These are phyloP conservation scores for Ogataea angusta DNA, from an alignment of 805 yeast genomes.

Conservation along the genomic window DNA sequence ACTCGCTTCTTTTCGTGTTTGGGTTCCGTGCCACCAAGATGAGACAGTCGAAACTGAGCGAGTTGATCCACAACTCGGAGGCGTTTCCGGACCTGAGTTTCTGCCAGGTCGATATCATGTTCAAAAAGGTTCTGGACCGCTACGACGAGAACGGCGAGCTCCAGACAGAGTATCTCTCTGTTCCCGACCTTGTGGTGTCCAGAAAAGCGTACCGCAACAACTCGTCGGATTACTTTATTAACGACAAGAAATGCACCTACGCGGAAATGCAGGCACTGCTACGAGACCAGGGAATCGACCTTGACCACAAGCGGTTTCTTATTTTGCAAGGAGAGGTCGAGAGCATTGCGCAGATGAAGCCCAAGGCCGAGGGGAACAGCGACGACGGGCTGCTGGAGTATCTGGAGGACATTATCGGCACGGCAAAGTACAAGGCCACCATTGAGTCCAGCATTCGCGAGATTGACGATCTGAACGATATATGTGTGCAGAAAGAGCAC, in stretches of 20 bases:
- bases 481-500: slow-evolving; percentile 75
- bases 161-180: slow-evolving; percentile 46
- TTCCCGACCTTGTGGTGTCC: slow-evolving; percentile 64
- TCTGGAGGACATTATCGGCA: slow-evolving; percentile 95
- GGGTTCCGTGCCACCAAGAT: slow-evolving; percentile 95
- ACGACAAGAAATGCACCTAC: slow-evolving; percentile 66
- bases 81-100: slow-evolving; percentile 58
- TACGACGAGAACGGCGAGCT: slow-evolving; percentile 20
- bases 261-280: slow-evolving; percentile 74
- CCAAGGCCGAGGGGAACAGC: slow-evolving; percentile 87
- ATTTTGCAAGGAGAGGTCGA: slow-evolving; percentile 98
- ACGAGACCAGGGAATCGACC: slow-evolving; percentile 81
- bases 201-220: slow-evolving; percentile 78
- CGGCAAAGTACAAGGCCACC: slow-evolving; percentile 72
- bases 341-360: slow-evolving; percentile 96
- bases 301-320: slow-evolving; percentile 90
- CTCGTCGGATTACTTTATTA: slow-evolving; percentile 73
- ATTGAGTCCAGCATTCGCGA: slow-evolving; percentile 62
- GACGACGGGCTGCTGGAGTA: slow-evolving; percentile 95
- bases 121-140: slow-evolving; percentile 67
- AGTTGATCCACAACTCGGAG: slow-evolving; percentile 88
- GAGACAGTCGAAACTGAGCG: slow-evolving; percentile 94
- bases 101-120: slow-evolving; percentile 91
- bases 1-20: slow-evolving; percentile 94
- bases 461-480: slow-evolving; percentile 74